These are phyloP conservation scores for Austroboletus rostrupii DNA, from an alignment of 1,284 basidiomycete species.

Conservation along the genomic window DNA sequence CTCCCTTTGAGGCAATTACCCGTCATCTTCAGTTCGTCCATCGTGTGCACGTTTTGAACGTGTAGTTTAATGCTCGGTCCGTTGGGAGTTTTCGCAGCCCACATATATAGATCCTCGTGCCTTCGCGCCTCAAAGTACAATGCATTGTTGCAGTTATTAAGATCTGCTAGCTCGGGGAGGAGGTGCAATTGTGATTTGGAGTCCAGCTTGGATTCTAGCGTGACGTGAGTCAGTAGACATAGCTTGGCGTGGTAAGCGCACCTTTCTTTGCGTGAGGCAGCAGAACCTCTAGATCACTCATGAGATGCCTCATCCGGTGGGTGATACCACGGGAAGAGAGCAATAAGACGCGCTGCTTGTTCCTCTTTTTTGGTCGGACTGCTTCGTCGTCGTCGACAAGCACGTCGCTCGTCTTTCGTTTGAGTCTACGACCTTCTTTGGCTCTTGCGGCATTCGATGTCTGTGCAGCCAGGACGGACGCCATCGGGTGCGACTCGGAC, in stretches of 20 bases:
- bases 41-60: slow-evolving; percentile 98
- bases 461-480: slow-evolving; percentile 63
- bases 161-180: slow-evolving; percentile 94
- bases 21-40: slow-evolving; percentile 99
- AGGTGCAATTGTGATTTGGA: slow-evolving; percentile 94
- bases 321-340: slow-evolving; percentile 94
- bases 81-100: slow-evolving; percentile 96
- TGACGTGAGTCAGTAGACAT: not conserved
- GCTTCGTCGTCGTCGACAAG: slow-evolving; percentile 40
- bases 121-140: slow-evolving; percentile 96
- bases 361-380: slow-evolving; percentile 55
- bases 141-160: slow-evolving; percentile 97
- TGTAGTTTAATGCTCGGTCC: slow-evolving; percentile 97
- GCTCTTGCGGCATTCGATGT: slow-evolving; percentile 52
- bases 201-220: slow-evolving; percentile 89
- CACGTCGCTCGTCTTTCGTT: slow-evolving; percentile 63
- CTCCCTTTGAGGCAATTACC: slow-evolving; percentile 98
- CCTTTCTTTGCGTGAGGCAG: slow-evolving; percentile 98
- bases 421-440: slow-evolving; percentile 46
- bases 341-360: slow-evolving; percentile 86
- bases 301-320: slow-evolving; percentile 94
- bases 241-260: slow-evolving; percentile 33
- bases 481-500: slow-evolving; percentile 40
- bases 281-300: slow-evolving; percentile 90
- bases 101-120: slow-evolving; percentile 95